Evolutionary conservation across 2,329 filamentous ascomycete species (phyloP).

Genomic region (Zarea fungicola): DNA sequence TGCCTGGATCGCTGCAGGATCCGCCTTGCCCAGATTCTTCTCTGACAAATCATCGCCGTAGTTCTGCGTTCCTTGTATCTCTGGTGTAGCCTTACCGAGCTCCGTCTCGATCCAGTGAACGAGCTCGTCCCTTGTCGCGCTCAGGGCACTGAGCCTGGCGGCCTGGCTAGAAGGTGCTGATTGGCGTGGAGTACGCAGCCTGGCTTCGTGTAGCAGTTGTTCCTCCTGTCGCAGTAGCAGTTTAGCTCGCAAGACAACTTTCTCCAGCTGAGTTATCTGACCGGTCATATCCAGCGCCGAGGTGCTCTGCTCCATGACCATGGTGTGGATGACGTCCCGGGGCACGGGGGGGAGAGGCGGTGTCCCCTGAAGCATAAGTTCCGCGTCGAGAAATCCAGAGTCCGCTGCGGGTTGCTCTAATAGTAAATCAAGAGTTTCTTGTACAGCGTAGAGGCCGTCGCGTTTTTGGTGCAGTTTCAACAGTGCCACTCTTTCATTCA

Average conservation of each 20-base stretch:
- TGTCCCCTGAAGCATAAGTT: constrained; percentile 41
- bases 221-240: constrained; percentile 53
- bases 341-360: constrained; percentile 46
- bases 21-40: constrained; percentile 29
- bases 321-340: constrained; percentile 44
- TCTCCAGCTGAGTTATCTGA: constrained; percentile 50
- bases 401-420: constrained; percentile 47
- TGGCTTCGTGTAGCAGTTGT: constrained; percentile 44
- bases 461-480: constrained; percentile 49
- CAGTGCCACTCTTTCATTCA: constrained; percentile 48
- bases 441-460: constrained; percentile 44
- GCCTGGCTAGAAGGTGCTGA: constrained; percentile 26
- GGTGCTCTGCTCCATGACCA: constrained; percentile 37
- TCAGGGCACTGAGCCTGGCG: constrained; percentile 48
- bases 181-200: constrained; percentile 30
- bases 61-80: constrained; percentile 21
- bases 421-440: constrained; percentile 47
- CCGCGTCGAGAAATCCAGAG: constrained; percentile 44
- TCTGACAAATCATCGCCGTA: constrained; percentile 19
- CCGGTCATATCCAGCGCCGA: constrained; percentile 39
- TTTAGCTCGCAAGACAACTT: constrained; percentile 53
- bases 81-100: constrained; percentile 45
- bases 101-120: constrained; percentile 63
- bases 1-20: constrained; percentile 29
- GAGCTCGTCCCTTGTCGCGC: constrained; percentile 51